Evolutionary conservation across 805 yeast species (phyloP), one percentile per base, ranked within the genome.

Genomic region (Ogataea kodamae): DNA sequence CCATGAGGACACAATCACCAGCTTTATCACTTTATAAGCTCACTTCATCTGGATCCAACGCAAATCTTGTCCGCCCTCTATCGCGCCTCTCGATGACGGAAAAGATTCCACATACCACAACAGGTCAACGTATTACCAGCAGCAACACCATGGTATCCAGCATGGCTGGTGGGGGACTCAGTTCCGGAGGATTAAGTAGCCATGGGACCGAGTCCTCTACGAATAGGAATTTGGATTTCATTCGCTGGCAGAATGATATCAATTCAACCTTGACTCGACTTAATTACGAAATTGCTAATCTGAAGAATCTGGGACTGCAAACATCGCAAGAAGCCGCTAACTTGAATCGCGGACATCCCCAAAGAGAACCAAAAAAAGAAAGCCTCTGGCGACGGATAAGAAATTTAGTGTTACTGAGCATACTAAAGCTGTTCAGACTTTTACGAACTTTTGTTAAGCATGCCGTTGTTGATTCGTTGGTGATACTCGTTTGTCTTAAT

Each of bases 201-300:
- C 37, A 41, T 16, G 43, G 37, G 21, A 27, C 42, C 18, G 45
- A 34, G 20, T 26, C 35, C 16, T 20, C 49, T n/a, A 28, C 19
- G 9, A 24, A 41, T 6, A 67, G 62, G 25, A 39, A 40, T 29
- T 11, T 48, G 5, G 78, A 72, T 24, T 67, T 73, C 40, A 58
- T 65, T 25, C 62, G 59, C 28, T 74, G 80, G 80, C 78, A 72
- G 48, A 64, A 62, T 19, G 78, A 73, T 35, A 68, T 74, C 29
- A 74, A 72, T 40, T 45, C 62, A 29, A 59, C 74, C 6, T 56
- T 74, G 33, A 63, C 60, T 39, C 64, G 66, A 47, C 62, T 74
- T 24, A 60, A 70, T 11, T 54, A 61, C 33, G 78, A 74, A 31
- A 40, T 61, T 11, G 43, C 54, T 5, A 48, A 41, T 22, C 23